Evolutionary conservation across 345 rosid species (phyloP).

Genomic region (Hibiscus tridactylites): DNA sequence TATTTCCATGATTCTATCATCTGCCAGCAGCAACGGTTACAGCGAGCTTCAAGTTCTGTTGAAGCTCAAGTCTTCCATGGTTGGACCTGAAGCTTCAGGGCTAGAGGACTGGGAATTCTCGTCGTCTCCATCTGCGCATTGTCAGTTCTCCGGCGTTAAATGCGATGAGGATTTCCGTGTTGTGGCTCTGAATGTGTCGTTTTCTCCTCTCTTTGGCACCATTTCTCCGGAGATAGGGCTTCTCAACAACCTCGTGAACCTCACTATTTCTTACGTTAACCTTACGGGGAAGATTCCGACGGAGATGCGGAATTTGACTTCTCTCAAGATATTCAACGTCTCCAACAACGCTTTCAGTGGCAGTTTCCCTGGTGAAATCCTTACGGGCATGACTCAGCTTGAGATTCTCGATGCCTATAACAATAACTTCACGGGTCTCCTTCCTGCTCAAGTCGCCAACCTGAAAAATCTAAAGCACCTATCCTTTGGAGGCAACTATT

Average conservation of each 20-base stretch:
- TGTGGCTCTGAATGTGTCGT: conserved; percentile 51
- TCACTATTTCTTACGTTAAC: conserved; percentile 38
- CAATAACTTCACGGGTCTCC: conserved; percentile 50
- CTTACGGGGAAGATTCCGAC: conserved; percentile 56
- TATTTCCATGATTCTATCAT: conserved; percentile 14
- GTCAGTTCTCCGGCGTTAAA: conserved; percentile 68
- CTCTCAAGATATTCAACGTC: conserved; percentile 51
- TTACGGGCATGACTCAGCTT: conserved; percentile 41
- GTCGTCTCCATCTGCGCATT: conserved; percentile 42
- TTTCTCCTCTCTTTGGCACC: conserved; percentile 36
- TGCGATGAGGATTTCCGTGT: conserved; percentile 50
- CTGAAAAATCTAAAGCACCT: conserved; percentile 52
- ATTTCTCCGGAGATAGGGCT: conserved; percentile 67
- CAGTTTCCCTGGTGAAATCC: conserved; percentile 50
- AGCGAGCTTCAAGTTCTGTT: conserved; percentile 52
- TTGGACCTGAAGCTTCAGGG: conserved; percentile 38
- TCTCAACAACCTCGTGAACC: conserved; percentile 49
- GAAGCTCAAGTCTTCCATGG: conserved; percentile 57
- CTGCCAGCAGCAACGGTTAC: conserved; percentile 24
- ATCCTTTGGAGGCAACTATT: conserved; percentile 63
- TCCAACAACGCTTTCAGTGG: conserved; percentile 50
- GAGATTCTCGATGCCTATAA: conserved; percentile 58
- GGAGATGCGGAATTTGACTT: conserved; percentile 49
- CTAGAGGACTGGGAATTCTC: conserved; percentile 61
- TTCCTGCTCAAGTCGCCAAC: conserved; percentile 41